Conservation (phyloP, 148 eudicot genomes). For the Drosera capensis region DNA sequence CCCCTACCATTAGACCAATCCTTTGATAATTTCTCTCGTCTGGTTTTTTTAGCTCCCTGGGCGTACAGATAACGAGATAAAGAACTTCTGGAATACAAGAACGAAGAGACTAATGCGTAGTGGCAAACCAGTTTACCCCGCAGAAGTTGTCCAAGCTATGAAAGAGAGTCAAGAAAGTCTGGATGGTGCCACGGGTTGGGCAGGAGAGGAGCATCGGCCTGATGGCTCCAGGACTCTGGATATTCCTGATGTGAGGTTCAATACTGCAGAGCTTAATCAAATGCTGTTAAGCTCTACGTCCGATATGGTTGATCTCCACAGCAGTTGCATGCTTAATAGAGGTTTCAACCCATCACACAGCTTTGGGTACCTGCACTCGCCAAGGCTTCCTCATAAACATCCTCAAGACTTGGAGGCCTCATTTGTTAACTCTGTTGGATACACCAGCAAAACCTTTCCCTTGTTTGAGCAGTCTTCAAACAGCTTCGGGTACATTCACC, state of each 20-base stretch:
- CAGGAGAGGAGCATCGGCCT: conserved; percentile 20
- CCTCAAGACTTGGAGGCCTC: conserved; percentile 24
- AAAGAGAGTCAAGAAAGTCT: conserved; percentile 36
- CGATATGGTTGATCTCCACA: conserved; percentile 21
- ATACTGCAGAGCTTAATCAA: conserved; percentile 28
- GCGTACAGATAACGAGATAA: conserved; percentile 81
- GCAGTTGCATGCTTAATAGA: conserved; percentile 19
- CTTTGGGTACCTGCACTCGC: conserved; percentile 16
- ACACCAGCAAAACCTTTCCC: conserved; percentile 13
- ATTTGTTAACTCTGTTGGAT: conserved; percentile 13
- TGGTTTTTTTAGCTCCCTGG: conserved; percentile 51
- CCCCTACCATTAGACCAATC: too few relatives aligned
- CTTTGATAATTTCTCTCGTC: background rate
- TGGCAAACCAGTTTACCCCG: conserved; percentile 63
- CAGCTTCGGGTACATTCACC: too few relatives aligned
- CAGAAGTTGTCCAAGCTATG: conserved; percentile 28
- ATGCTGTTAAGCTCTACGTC: conserved; percentile 15
- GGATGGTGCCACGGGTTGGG: conserved; percentile 12
- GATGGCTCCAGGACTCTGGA: conserved; percentile 24
- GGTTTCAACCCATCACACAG: conserved; percentile 14
- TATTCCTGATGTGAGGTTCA: conserved; percentile 43
- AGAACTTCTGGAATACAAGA: conserved; percentile 80
- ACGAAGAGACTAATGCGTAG: conserved; percentile 57
- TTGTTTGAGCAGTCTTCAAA: conserved; percentile 20
- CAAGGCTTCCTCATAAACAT: conserved; percentile 40